Evolutionary conservation across 768 basidiomycete genomes (phyloP), one percentile per base, ranked within the genome.

Genomic region (Rhodosporidiobolus odoratus): DNA sequence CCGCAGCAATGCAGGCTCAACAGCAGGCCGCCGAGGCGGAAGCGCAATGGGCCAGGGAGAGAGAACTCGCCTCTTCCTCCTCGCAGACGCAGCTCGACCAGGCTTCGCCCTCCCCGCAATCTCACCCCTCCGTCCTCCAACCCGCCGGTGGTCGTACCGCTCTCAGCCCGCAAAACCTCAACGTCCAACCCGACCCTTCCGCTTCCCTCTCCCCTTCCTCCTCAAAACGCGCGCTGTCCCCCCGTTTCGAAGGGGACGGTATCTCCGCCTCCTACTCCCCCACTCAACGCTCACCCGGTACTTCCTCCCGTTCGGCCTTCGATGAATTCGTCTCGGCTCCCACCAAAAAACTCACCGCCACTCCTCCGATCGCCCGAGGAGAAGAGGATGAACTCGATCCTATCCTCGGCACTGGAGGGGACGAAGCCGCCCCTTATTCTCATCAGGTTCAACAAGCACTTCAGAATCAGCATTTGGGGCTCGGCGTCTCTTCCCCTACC

Each of bases 261-360:
- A 32, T 57, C 53, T 43, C 50, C 19, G 16, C 66, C 21, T 17
- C 58, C 37, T 35, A 61, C 58, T 27, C 66, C 45, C 34, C 45
- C 17, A 15, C n/a, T 37, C n/a, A 23, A 25, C 52, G 15, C 32
- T 48, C 59, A 0, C n/a, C 23, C 48, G 40, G 48, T 32, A 48
- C 61, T 3, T 40, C 58, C 32, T 7, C 48, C 43, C 41, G 32
- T 12, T 57, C 63, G 43, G 37, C 88, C 79, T 75, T 88, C 86
- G 30, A 85, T 81, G n/a, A 87, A 78, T 73, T 87, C 85, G 19
- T 37, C 45, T 60, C 88, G 81, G 73, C 87, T 84, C 62, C 85
- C 82, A 7, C 74, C 30, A 75, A 75, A 62, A 75, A 75, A 53
- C 74, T 75, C 45, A 66, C 70, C 2, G 68, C 62, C 4, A 75